Evolutionary conservation across 2,329 filamentous ascomycete genomes (phyloP), one percentile per base, ranked within the genome.

Genomic region (Amphichorda felina): DNA sequence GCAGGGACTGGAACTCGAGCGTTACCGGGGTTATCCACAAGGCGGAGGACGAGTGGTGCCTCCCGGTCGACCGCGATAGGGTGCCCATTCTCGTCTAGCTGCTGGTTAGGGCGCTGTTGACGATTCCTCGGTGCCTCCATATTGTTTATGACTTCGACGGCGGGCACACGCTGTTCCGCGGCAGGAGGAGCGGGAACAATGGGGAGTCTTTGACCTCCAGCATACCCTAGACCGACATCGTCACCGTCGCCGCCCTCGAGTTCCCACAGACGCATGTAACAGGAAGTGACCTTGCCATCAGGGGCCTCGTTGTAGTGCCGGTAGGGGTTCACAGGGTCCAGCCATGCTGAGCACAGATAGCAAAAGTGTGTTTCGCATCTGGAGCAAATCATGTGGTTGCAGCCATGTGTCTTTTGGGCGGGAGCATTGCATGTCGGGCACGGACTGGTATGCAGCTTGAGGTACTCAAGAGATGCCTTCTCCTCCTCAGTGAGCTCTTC

Each of bases 301-400:
- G 71, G 65, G 35, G 63, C 59, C 19, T 75, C 68, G 51, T 94
- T 94, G 63, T 88, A 98, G 55, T 98, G 91, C 37, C 70, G 62
- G 51, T 96, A 96, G 1, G 88, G 88, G 46, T 94, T 91, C 14
- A 63, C 66, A 0, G 82, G 75, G 38, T 80, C 72, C 29, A 98
- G 68, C 82, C 85, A 96, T n/a, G 78, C 71, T 1, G 82, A 81
- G 52, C 91, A 96, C 2, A 96, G 70, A 47, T 96, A 96, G 62
- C 91, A 98, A 54, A 95, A 96, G 56, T 96, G 89, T 2, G 85
- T 82, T 35, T 80, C 70, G 63, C 91, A 98, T 43, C 84, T 79
- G 55, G 81, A 85, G 59, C 89, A 95, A 34, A 80, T 83, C 87
- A 96, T 96, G 58, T 95, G 88, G 57, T 95, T 95, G 66, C 91